phyloP scores from a whole-genome alignment of 345 rosid species.

The Ceriops decandra region DNA sequence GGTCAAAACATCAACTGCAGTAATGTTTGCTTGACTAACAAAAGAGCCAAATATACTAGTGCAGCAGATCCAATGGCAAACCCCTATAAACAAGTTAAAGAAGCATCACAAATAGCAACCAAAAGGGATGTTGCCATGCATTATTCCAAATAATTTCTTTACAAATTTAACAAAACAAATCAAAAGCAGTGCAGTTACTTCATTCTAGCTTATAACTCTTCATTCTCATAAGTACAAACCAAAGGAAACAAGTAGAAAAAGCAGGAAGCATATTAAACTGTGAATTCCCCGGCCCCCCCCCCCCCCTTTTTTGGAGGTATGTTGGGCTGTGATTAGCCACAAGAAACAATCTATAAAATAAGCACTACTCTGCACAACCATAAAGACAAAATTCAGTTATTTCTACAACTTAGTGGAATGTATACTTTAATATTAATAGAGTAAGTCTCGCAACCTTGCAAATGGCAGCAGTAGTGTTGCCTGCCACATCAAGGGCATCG shows the following conservation, averaged over 20 bases:
- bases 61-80: constrained; percentile 76
- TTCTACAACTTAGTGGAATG: neutral
- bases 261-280: no score
- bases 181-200: no score
- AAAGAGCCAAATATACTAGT: constrained; percentile 75
- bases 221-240: no score
- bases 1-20: constrained; percentile 80
- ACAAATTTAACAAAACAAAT: no score
- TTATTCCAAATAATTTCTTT: no score
- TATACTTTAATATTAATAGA: neutral
- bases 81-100: constrained; percentile 26
- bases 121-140: neutral
- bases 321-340: no score
- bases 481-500: constrained; percentile 76
- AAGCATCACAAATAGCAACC: neutral
- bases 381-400: neutral
- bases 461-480: constrained; percentile 74
- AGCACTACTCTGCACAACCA: neutral
- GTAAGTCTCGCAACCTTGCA: constrained; percentile 43
- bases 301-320: no score
- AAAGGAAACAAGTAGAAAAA: no score
- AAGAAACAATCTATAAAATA: neutral
- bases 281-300: no score
- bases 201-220: no score
- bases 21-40: constrained; percentile 84